phyloP scores from a whole-genome alignment of 2,329 filamentous ascomycete genomes.

The Rhynchosporium agropyri region DNA sequence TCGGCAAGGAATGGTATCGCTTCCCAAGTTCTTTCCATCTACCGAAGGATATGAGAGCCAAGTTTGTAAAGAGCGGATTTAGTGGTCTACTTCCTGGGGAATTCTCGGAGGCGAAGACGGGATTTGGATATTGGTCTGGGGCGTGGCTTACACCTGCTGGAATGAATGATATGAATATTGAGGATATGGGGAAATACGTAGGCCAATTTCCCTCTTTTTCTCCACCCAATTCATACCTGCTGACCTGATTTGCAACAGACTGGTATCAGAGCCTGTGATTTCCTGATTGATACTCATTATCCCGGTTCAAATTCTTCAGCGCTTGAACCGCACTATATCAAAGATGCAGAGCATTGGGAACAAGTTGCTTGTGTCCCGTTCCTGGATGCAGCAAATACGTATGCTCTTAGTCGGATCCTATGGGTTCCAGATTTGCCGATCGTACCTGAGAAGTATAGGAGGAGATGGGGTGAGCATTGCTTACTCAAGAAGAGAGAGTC shows the following conservation, averaged over 20 bases:
- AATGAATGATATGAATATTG: slow-evolving; percentile 89
- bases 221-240: neutral
- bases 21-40: slow-evolving; percentile 94
- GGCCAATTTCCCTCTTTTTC: slow-evolving; percentile 39
- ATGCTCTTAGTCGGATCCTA: slow-evolving; percentile 72
- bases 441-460: slow-evolving; percentile 68
- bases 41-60: slow-evolving; percentile 78
- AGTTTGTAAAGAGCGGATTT: slow-evolving; percentile 91
- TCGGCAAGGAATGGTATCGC: slow-evolving; percentile 98
- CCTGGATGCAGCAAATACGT: slow-evolving; percentile 76
- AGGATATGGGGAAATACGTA: slow-evolving; percentile 86
- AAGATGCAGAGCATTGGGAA: slow-evolving; percentile 77
- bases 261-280: slow-evolving; percentile 74
- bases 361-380: slow-evolving; percentile 74
- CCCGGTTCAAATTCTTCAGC: slow-evolving; percentile 60
- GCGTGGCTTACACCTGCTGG: slow-evolving; percentile 80
- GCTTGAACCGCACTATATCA: slow-evolving; percentile 79
- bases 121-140: slow-evolving; percentile 75
- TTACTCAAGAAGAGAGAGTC: slow-evolving; percentile 63
- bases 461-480: slow-evolving; percentile 89
- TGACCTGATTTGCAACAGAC: slow-evolving; percentile 47
- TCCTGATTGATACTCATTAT: slow-evolving; percentile 86
- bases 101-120: slow-evolving; percentile 73
- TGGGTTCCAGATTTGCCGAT: slow-evolving; percentile 77
- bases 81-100: slow-evolving; percentile 85